Evolutionary conservation across 176 grass and related monocot species (phyloP).

Genomic region (Carex parvula): DNA sequence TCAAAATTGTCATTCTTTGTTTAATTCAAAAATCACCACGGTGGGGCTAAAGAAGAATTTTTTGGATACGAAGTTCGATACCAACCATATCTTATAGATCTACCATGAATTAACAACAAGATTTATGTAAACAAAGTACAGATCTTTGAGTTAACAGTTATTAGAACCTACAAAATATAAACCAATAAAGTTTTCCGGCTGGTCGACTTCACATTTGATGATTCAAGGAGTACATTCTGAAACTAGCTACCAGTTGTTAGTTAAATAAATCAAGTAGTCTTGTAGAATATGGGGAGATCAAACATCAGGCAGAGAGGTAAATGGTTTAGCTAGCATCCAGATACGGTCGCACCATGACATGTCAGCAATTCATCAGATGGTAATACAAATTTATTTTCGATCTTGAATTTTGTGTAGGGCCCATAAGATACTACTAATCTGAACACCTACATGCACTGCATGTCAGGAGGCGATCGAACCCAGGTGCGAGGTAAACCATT

Average conservation of each 20-base stretch:
- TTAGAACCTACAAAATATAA: constrained; percentile 11
- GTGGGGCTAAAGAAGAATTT: neutral
- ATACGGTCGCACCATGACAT: constrained; percentile 24
- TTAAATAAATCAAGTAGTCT: constrained; percentile 16
- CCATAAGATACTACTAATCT: neutral
- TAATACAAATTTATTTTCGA: neutral
- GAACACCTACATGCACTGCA: neutral
- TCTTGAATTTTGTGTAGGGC: neutral
- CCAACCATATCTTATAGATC: neutral
- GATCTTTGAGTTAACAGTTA: constrained; percentile 23
- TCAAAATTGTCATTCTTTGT: neutral
- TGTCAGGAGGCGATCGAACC: constrained; percentile 28
- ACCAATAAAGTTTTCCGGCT: neutral
- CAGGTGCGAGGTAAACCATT: constrained; percentile 28
- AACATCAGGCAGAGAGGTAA: constrained; percentile 5
- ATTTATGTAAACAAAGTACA: constrained; percentile 26
- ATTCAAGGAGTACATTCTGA: constrained; percentile 5
- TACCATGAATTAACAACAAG: constrained; percentile 12
- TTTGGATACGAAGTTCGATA: neutral
- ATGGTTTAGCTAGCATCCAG: constrained; percentile 30
- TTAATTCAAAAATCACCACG: neutral
- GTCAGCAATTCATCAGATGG: neutral
- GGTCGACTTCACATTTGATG: constrained; percentile 17
- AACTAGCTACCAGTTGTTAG: constrained; percentile 20
- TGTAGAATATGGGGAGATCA: neutral